Percentiles rank a stretch among this genome's conserved stretches.
phyloP scores from a whole-genome alignment of 345 rosid species.

The Eucalyptus shirleyi region DNA sequence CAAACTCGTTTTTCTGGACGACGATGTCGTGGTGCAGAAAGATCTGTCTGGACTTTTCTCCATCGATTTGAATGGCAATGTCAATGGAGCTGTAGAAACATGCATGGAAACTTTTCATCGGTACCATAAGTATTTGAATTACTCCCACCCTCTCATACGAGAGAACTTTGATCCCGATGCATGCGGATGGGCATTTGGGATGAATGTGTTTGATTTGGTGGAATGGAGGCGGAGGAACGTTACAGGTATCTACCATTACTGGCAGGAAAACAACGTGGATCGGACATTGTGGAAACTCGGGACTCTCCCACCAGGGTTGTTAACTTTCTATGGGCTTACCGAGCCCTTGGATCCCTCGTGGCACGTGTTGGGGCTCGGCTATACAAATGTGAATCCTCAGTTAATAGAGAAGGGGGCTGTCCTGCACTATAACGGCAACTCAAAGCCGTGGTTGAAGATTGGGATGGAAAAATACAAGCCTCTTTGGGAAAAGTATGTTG shows the following conservation, averaged over 20 bases:
- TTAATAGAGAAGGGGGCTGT: constrained; percentile 87
- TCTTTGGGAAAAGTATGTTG: constrained; percentile 87
- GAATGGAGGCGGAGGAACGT: constrained; percentile 92
- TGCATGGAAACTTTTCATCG: constrained; percentile 97
- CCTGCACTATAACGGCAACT: constrained; percentile 87
- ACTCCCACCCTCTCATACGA: constrained; percentile 82
- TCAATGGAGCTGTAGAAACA: constrained; percentile 96
- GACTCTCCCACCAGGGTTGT: constrained; percentile 79
- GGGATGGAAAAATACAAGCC: constrained; percentile 94
- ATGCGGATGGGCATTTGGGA: constrained; percentile 97
- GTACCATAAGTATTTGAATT: constrained; percentile 74
- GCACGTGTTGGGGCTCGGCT: constrained; percentile 93
- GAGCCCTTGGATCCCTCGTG: constrained; percentile 71
- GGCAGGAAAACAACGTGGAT: constrained; percentile 88
- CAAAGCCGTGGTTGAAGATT: constrained; percentile 96
- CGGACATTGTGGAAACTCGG: constrained; percentile 92
- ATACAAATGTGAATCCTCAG: constrained; percentile 67
- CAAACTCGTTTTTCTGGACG: constrained; percentile 85
- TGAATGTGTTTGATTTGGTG: constrained; percentile 82
- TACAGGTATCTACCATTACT: constrained; percentile 79
- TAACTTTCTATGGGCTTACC: constrained; percentile 85
- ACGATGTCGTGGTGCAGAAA: constrained; percentile 74
- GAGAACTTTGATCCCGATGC: constrained; percentile 93
- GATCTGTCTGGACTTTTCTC: constrained; percentile 66
- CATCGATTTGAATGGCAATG: constrained; percentile 58